phyloP scores from a whole-genome alignment of 805 yeast genomes.

The Kregervanrija pseudodelftensis region DNA sequence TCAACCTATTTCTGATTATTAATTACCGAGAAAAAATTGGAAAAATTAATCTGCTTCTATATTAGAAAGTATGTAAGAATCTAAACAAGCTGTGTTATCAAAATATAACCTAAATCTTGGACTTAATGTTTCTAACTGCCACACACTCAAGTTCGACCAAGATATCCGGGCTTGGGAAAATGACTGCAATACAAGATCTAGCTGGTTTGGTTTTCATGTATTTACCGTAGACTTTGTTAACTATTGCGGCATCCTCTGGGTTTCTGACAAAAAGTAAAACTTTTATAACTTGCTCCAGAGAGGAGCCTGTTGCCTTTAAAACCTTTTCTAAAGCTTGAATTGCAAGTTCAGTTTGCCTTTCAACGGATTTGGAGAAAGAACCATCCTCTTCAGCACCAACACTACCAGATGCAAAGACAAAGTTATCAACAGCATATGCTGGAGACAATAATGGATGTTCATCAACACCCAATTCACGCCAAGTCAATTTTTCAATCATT shows the following conservation, averaged over 20 bases:
- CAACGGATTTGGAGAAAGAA: slow-evolving; percentile 34
- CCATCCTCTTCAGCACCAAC: slow-evolving; percentile 28
- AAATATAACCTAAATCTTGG: slow-evolving; percentile 12
- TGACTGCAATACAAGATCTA: slow-evolving; percentile 45
- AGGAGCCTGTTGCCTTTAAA: slow-evolving; percentile 38
- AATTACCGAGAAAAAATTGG: too few species aligned
- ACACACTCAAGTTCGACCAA: slow-evolving; percentile 48
- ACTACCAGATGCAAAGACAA: slow-evolving; percentile 24
- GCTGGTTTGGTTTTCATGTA: slow-evolving; percentile 44
- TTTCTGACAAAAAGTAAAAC: slow-evolving; percentile 42
- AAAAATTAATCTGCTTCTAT: too few species aligned
- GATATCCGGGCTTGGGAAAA: slow-evolving; percentile 42
- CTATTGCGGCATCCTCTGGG: slow-evolving; percentile 32
- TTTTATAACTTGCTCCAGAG: slow-evolving; percentile 39
- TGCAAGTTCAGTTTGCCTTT: slow-evolving; percentile 39
- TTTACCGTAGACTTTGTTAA: slow-evolving; percentile 41
- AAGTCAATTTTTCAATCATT: too few species aligned
- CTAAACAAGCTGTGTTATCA: too few species aligned
- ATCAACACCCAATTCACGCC: background rate
- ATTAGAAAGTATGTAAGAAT: too few species aligned
- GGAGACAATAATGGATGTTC: slow-evolving; percentile 12
- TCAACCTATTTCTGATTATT: too few species aligned
- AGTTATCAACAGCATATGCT: slow-evolving; percentile 9
- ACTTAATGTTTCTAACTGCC: slow-evolving; percentile 21
- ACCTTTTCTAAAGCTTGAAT: slow-evolving; percentile 36